Evolutionary conservation across 202 grass and related monocot species (phyloP), one percentile per base, ranked within the genome.

Genomic region (Zoysia matrella): DNA sequence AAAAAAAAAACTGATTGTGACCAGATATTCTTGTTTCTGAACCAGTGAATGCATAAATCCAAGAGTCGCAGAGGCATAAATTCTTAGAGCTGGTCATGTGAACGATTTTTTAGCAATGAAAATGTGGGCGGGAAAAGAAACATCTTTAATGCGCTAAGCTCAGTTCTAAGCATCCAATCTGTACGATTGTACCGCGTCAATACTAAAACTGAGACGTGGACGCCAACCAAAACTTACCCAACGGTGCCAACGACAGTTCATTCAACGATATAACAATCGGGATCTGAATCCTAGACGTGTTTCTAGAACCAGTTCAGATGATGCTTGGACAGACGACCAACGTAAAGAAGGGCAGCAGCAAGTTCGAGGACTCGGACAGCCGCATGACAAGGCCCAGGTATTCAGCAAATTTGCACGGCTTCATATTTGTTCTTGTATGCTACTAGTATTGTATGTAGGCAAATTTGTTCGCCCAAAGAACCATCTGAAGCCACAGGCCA

Each of bases 341-440:
- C 36, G 80, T 0, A 18, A 63, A 43, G 78, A 89, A 82, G 61
- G 16, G 52, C 52, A 82, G 73, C 60, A 82, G 73, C 87, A 89
- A 82, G 61, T 89, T 89, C 61, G 67, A 89, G 11, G 87, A 86
- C 61, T 62, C 78, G 40, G 72, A 81, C n/a, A 72, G 52, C 44
- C 77, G 47, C 77, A 78, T 73, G 67, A 43, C 87, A 5, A 77
- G 68, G 4, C 61, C 60, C 13, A 89, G 87, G 87, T 86, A 89
- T 11, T 3, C 14, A n/a, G 43, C 45, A 63, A 39, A 3, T 9
- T 54, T 65, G 18, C 48, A 41, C 61, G 30, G 18, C 39, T 57
- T 15, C 22, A 14, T 13, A 7, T 60, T 64, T 65, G 7, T 8
- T 45, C 12, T 47, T 11, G n/a, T 47, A 0, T 5, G 3, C 6